A percentile compares a stretch with the other conserved stretches of the same genome.
Conservation (phyloP, 2,329 filamentous ascomycete species). For the Fusarium haematococcum region DNA sequence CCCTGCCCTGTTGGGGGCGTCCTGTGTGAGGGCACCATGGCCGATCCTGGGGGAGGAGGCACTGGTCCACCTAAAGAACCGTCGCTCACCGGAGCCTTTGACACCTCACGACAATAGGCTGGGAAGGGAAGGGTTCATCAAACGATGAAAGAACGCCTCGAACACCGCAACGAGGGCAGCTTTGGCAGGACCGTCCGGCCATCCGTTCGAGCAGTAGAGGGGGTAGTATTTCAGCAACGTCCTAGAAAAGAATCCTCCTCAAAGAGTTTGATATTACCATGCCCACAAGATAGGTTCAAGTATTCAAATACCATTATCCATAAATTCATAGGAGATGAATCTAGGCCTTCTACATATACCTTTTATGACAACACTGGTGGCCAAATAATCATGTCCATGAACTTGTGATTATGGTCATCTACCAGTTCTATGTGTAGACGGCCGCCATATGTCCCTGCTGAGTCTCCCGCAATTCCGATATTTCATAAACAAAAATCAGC, state of each 20-base stretch:
- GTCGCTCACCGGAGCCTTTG: no score
- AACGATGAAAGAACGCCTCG: no score
- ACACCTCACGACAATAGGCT: no score
- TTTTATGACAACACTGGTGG: neutral
- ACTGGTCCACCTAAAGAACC: no score
- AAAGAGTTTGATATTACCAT: neutral
- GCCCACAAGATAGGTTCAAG: neutral
- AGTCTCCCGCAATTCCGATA: neutral
- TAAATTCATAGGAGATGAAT: neutral
- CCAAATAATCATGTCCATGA: neutral
- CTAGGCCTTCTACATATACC: neutral
- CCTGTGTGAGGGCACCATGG: no score
- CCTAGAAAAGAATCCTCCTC: neutral
- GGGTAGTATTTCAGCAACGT: neutral
- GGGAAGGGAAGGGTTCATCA: no score
- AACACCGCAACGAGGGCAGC: no score
- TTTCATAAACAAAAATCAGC: neutral
- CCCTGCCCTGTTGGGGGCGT: no score
- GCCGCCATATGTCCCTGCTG: neutral
- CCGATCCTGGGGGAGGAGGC: no score
- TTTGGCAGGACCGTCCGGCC: no score
- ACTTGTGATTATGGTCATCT: neutral
- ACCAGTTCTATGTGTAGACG: neutral
- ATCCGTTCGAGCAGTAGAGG: neutral
- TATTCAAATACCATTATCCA: neutral